A percentile compares a stretch with the other conserved stretches of the same genome.
These are phyloP conservation scores for Panaeolus cyanescens DNA, from an alignment of 768 basidiomycete species.

Conservation along the genomic window DNA sequence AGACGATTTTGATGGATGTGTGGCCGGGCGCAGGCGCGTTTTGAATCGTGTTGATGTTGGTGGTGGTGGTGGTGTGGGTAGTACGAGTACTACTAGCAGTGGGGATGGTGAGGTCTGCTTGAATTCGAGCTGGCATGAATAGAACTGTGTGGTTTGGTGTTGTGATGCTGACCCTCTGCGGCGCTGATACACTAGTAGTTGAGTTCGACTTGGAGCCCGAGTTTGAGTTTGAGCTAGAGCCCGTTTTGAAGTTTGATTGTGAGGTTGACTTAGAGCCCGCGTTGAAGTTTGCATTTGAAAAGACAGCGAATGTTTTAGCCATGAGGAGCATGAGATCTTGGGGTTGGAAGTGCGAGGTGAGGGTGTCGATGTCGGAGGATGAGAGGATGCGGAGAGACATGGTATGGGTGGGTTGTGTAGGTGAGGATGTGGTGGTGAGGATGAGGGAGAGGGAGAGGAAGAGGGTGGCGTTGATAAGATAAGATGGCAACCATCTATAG, in stretches of 20 bases:
- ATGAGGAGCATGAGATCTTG: slow-evolving; percentile 54
- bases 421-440: neutral
- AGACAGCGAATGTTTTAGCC: slow-evolving; percentile 54
- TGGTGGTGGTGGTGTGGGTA: slow-evolving; percentile 5
- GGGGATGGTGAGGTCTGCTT: slow-evolving; percentile 11
- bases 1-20: slow-evolving; percentile 81
- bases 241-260: too few relatives aligned
- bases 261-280: too few relatives aligned
- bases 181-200: slow-evolving; percentile 42
- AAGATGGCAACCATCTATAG: too few relatives aligned
- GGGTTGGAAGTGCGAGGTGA: slow-evolving; percentile 47
- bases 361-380: slow-evolving; percentile 52
- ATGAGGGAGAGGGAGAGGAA: neutral
- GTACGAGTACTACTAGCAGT: neutral
- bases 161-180: slow-evolving; percentile 60
- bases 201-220: too few relatives aligned
- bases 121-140: slow-evolving; percentile 82
- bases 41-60: too few relatives aligned
- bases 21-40: slow-evolving; percentile 34
- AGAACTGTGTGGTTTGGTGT: slow-evolving; percentile 60
- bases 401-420: neutral
- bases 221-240: too few relatives aligned
- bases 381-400: slow-evolving; percentile 67
- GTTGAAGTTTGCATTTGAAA: slow-evolving; percentile 29
- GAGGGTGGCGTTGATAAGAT: too few relatives aligned